Conservation (phyloP, 441 rosid species). For the Populus hybrid region DNA sequence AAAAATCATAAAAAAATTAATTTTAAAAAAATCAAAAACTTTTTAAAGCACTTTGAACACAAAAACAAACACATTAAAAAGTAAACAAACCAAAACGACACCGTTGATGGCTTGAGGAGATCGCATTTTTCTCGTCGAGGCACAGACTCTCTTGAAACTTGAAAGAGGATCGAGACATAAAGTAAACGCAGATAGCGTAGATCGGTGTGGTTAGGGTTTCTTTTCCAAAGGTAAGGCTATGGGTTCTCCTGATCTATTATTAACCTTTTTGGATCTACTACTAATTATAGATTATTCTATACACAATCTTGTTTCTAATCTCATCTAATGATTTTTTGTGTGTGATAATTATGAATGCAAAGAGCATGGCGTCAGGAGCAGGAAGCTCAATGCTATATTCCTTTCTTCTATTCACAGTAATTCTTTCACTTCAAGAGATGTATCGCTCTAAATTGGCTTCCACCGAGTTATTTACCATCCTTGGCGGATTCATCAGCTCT, state of each 20-base stretch:
- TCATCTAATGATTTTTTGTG: neutral
- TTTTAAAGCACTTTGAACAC: too few species aligned
- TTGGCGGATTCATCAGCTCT: conserved; percentile 83
- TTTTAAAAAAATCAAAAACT: too few species aligned
- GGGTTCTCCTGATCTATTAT: neutral
- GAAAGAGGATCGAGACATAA: neutral
- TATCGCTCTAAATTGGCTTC: conserved; percentile 72
- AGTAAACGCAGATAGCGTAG: neutral
- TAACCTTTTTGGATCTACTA: neutral
- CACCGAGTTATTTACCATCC: conserved; percentile 66
- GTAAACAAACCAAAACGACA: neutral
- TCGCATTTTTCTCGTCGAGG: neutral
- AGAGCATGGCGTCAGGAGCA: conserved; percentile 54
- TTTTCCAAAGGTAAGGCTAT: neutral
- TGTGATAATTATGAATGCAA: neutral
- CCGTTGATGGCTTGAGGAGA: neutral
- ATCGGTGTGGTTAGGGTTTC: neutral
- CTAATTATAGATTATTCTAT: neutral
- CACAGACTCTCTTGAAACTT: neutral
- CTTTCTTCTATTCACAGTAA: conserved; percentile 50
- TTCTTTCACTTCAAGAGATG: conserved; percentile 71
- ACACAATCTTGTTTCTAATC: neutral
- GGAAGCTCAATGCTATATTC: conserved; percentile 80
- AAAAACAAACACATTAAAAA: too few species aligned
- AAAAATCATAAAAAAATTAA: too few species aligned